Conservation (phyloP, 2,329 filamentous ascomycete species). For the Cordyceps cicadae region DNA sequence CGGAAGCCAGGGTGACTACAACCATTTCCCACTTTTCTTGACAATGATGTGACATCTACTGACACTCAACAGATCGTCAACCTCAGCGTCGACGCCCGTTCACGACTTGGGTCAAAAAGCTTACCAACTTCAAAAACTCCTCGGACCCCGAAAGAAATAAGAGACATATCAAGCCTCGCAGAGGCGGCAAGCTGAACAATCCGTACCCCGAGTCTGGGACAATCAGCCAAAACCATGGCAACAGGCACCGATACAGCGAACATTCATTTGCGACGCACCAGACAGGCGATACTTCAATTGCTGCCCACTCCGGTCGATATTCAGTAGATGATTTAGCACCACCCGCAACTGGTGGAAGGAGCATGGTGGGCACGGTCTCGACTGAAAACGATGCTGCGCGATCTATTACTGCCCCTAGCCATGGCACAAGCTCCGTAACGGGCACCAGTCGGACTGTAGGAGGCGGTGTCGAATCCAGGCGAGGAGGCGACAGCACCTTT, state of each 20-base stretch:
- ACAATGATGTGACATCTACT: conserved; percentile 18
- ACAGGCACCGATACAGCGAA: conserved; percentile 30
- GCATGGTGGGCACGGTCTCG: conserved; percentile 70
- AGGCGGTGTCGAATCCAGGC: conserved; percentile 57
- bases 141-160: conserved; percentile 47
- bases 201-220: conserved; percentile 82
- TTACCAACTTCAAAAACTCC: conserved; percentile 75
- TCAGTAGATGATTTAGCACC: conserved; percentile 51
- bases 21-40: conserved; percentile 3
- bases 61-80: conserved; percentile 51
- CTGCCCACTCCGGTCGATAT: conserved; percentile 47
- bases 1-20: conserved; percentile 34
- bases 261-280: conserved; percentile 49
- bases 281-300: conserved; percentile 48
- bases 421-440: conserved; percentile 55
- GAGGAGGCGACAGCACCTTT: conserved; percentile 69
- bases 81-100: conserved; percentile 73
- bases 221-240: conserved; percentile 25
- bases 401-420: conserved; percentile 69
- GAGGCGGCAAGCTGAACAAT: conserved; percentile 64
- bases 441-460: conserved; percentile 66
- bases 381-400: conserved; percentile 70
- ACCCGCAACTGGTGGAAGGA: conserved; percentile 59
- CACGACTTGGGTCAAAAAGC: conserved; percentile 86
- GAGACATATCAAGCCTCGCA: conserved; percentile 43